Evolutionary conservation across 495 filamentous ascomycete species (phyloP).

Genomic region (Diplogelasinospora grovesii): DNA sequence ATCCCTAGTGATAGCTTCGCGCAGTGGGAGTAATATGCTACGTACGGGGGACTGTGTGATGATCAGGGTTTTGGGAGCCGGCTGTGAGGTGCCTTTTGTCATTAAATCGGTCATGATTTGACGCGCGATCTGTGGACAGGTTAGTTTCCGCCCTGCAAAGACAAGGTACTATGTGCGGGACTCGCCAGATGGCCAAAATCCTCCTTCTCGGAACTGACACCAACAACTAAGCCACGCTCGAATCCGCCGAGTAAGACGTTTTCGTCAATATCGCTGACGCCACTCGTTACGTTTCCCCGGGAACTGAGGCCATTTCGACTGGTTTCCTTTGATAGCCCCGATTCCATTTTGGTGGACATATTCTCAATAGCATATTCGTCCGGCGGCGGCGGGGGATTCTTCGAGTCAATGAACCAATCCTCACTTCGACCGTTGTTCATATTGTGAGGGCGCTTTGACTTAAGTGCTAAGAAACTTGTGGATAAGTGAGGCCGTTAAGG

Average conservation of each 20-base stretch:
- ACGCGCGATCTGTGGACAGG: constrained; percentile 25
- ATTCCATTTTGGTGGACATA: no score
- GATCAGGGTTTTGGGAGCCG: constrained; percentile 22
- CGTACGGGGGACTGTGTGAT: constrained; percentile 30
- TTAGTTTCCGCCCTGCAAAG: not conserved
- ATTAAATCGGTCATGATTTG: constrained; percentile 29
- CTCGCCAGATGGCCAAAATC: constrained; percentile 34
- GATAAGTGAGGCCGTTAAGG: no score
- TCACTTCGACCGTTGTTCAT: no score
- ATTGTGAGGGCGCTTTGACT: no score
- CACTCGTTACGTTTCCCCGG: constrained; percentile 22
- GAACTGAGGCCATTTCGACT: constrained; percentile 9
- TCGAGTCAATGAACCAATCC: no score
- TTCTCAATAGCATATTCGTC: no score
- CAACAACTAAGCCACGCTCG: constrained; percentile 41
- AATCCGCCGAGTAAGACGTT: constrained; percentile 38
- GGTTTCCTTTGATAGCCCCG: no score
- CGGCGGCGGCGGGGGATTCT: no score
- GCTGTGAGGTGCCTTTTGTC: constrained; percentile 7
- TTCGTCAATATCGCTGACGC: constrained; percentile 40
- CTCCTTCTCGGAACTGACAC: constrained; percentile 40
- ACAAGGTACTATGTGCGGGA: constrained; percentile 5
- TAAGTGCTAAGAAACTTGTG: no score
- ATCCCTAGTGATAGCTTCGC: constrained; percentile 25
- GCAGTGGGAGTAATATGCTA: constrained; percentile 28